phyloP scores from a whole-genome alignment of 1,284 basidiomycete species.

The Leccinum angustisporum region DNA sequence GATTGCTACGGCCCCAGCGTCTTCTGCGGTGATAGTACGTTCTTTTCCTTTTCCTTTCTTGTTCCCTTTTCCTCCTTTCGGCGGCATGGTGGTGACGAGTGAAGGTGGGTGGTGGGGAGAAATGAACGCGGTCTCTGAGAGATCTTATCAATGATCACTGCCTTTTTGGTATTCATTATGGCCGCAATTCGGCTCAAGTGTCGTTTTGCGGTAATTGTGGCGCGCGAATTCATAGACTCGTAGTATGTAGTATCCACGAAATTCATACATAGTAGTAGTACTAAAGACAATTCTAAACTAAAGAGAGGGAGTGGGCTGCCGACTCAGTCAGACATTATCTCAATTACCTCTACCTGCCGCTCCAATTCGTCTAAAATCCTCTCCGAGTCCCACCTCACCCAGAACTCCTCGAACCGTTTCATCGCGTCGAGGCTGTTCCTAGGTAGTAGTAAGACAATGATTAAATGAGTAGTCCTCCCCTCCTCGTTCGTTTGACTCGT shows the following conservation, averaged over 20 bases:
- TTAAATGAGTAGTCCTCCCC: too few species aligned
- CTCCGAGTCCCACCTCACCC: not conserved
- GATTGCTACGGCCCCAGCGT: not conserved
- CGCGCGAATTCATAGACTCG: too few species aligned
- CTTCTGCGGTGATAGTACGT: not conserved
- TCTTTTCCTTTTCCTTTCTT: not conserved
- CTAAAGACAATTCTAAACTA: too few species aligned
- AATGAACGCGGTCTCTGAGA: too few species aligned
- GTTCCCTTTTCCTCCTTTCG: not conserved
- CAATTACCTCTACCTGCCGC: not conserved
- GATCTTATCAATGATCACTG: not conserved
- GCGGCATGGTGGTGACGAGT: not conserved
- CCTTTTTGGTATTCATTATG: not conserved
- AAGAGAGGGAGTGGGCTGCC: too few species aligned
- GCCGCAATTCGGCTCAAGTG: not conserved
- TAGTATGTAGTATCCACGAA: too few species aligned
- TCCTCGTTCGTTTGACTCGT: not conserved
- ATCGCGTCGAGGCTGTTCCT: not conserved
- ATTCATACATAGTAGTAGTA: too few species aligned
- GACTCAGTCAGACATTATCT: not conserved
- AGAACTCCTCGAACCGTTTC: not conserved
- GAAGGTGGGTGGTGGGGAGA: too few species aligned
- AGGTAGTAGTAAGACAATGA: not conserved
- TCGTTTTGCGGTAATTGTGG: not conserved
- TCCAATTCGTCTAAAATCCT: not conserved